Evolutionary conservation across 441 rosid genomes (phyloP).

Genomic region (Pelargonium cotyledonis): DNA sequence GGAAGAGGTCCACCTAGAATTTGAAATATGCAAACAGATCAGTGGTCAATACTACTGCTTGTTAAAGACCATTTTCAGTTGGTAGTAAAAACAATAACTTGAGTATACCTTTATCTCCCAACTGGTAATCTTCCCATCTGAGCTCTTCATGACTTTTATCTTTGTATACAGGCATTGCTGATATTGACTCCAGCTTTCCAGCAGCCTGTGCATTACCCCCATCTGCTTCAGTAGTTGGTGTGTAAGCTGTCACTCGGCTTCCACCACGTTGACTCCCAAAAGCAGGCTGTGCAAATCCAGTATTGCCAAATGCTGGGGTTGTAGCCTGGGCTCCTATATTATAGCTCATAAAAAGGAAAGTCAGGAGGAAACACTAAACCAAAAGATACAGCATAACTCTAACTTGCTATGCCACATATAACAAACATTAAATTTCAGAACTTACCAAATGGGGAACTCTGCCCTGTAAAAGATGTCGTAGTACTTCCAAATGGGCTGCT

Average conservation of each 20-base stretch:
- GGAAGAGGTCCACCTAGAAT: constrained; percentile 69
- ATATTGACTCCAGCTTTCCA: constrained; percentile 75
- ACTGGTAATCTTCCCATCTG: constrained; percentile 92
- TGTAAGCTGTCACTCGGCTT: constrained; percentile 60
- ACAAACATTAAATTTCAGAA: constrained; percentile 12
- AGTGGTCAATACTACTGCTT: constrained; percentile 10
- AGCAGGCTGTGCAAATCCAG: constrained; percentile 65
- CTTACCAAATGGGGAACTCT: constrained; percentile 62
- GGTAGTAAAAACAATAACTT: not conserved
- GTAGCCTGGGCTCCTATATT: constrained; percentile 62
- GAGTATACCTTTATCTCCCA: constrained; percentile 82
- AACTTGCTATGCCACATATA: constrained; percentile 11
- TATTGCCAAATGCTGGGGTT: constrained; percentile 47
- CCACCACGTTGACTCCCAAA: constrained; percentile 78
- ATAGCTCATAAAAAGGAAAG: constrained; percentile 15
- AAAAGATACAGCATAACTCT: constrained; percentile 4
- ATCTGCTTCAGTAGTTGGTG: constrained; percentile 64
- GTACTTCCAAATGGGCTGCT: constrained; percentile 51
- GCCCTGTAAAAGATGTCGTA: constrained; percentile 57
- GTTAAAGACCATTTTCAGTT: not conserved
- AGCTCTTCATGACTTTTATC: constrained; percentile 89
- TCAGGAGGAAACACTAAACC: not conserved
- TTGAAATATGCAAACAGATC: constrained; percentile 9
- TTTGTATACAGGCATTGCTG: constrained; percentile 72
- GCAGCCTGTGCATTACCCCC: constrained; percentile 43